Conservation (phyloP, 1,139 yeast genomes). For the Saccharomycopsis crataegensis region DNA sequence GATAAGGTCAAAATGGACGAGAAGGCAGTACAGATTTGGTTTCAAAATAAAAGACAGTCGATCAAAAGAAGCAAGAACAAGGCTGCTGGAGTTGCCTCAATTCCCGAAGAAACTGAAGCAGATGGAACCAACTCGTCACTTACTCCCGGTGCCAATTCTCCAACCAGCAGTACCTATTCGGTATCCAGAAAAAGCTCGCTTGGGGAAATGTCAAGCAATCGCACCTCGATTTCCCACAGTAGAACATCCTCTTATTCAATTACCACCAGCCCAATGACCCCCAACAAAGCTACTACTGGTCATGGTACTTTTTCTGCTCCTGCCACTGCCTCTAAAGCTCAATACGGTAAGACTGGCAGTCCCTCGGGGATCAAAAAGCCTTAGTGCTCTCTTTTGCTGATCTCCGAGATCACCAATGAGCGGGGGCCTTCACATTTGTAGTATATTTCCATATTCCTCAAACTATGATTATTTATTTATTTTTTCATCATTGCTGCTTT, state of each 20-base stretch:
- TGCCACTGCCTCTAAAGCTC: too few relatives aligned
- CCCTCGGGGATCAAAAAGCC: too few relatives aligned
- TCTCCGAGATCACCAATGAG: too few relatives aligned
- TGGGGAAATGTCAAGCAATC: neutral
- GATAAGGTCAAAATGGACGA: conserved; percentile 83
- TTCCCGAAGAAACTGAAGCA: too few relatives aligned
- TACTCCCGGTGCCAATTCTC: neutral
- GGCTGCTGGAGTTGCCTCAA: neutral
- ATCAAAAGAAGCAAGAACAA: conserved; percentile 43
- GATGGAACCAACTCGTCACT: too few relatives aligned
- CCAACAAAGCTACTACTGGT: neutral
- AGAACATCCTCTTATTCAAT: neutral
- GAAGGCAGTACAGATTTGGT: conserved; percentile 97
- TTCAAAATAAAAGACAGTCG: conserved; percentile 90
- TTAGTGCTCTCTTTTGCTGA: too few relatives aligned
- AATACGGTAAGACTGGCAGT: too few relatives aligned
- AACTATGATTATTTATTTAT: too few relatives aligned
- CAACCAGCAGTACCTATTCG: neutral
- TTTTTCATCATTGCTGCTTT: too few relatives aligned
- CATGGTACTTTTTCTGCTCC: too few relatives aligned
- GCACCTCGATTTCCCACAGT: neutral
- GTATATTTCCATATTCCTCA: too few relatives aligned
- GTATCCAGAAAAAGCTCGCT: neutral
- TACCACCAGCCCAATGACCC: neutral
- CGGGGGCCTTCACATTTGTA: too few relatives aligned